Evolutionary conservation across 192 early-diverging fungal genomes (phyloP).

Genomic region (Backusella mclennaniae): DNA sequence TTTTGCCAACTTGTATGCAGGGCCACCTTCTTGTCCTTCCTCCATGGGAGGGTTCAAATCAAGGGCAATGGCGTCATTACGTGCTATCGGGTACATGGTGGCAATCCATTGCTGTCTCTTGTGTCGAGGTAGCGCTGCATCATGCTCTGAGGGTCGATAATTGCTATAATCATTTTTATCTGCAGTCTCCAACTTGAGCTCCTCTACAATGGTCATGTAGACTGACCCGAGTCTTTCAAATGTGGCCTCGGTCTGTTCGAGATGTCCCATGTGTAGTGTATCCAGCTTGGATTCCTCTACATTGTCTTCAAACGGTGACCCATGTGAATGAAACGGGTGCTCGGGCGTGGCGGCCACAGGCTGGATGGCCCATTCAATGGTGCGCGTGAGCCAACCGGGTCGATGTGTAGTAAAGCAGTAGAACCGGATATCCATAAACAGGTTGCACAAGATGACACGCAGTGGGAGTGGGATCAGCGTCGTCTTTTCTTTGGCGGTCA

Average conservation of each 20-base stretch:
- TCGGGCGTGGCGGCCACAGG: conserved; percentile 19
- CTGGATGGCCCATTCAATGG: conserved; percentile 50
- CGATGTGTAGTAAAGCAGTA: conserved; percentile 55
- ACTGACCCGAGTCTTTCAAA: conserved; percentile 34
- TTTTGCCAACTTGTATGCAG: conserved; percentile 20
- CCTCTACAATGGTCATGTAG: conserved; percentile 18
- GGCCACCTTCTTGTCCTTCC: background rate
- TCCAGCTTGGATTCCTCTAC: background rate
- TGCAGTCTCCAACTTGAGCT: background rate
- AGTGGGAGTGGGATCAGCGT: conserved; percentile 47
- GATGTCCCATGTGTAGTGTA: conserved; percentile 24
- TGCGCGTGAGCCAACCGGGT: conserved; percentile 51
- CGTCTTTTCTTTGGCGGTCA: conserved; percentile 47
- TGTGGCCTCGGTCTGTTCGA: conserved; percentile 44
- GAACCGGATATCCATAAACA: conserved; percentile 55
- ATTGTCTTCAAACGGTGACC: background rate
- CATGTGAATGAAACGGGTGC: background rate
- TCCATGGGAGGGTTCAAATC: conserved; percentile 1
- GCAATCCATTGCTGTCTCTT: conserved; percentile 13
- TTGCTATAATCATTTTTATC: background rate
- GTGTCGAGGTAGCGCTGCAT: background rate
- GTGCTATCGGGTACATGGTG: conserved; percentile 12
- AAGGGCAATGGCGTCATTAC: background rate
- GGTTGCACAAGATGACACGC: conserved; percentile 44
- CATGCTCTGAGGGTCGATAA: background rate